Conservation (phyloP, 352 stramenopile species). For the Phytophthora hibernalis region DNA sequence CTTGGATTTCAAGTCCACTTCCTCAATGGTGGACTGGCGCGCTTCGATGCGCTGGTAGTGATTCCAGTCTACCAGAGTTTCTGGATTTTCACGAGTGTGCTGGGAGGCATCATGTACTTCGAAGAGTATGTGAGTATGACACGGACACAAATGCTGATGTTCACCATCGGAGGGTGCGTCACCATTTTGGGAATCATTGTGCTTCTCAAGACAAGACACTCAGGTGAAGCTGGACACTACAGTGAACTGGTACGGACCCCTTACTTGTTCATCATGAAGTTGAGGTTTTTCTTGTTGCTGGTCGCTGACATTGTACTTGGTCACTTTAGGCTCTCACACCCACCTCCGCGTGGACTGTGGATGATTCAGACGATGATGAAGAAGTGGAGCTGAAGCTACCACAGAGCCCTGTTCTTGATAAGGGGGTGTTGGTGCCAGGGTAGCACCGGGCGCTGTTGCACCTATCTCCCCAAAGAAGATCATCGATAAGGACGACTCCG, state of each 20-base stretch:
- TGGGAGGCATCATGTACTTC: slow-evolving; percentile 94
- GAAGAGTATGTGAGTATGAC: slow-evolving; percentile 91
- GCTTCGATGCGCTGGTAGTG: slow-evolving; percentile 90
- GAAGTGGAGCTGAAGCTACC: slow-evolving; percentile 73
- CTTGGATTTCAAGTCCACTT: slow-evolving; percentile 88
- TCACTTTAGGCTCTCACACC: slow-evolving; percentile 69
- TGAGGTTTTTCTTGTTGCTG: background rate
- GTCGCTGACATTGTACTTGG: background rate
- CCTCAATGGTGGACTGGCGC: slow-evolving; percentile 88
- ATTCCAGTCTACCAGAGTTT: slow-evolving; percentile 93
- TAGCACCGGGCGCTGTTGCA: slow-evolving; percentile 24
- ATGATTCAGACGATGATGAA: slow-evolving; percentile 87
- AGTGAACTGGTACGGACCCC: slow-evolving; percentile 65
- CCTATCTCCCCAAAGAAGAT: slow-evolving; percentile 22
- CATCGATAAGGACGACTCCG: slow-evolving; percentile 19
- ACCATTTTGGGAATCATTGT: slow-evolving; percentile 86
- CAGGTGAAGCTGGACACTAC: slow-evolving; percentile 56
- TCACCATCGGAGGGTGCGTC: slow-evolving; percentile 73
- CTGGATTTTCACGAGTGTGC: slow-evolving; percentile 90
- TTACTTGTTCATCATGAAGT: slow-evolving; percentile 1
- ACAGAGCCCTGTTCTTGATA: slow-evolving; percentile 31
- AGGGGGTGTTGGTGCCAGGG: slow-evolving; percentile 23
- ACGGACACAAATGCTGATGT: slow-evolving; percentile 77
- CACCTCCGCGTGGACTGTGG: slow-evolving; percentile 77
- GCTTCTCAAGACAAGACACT: slow-evolving; percentile 68